Evolutionary conservation across 306 rosid genomes (phyloP).

Genomic region (Ziziphus jujuba): DNA sequence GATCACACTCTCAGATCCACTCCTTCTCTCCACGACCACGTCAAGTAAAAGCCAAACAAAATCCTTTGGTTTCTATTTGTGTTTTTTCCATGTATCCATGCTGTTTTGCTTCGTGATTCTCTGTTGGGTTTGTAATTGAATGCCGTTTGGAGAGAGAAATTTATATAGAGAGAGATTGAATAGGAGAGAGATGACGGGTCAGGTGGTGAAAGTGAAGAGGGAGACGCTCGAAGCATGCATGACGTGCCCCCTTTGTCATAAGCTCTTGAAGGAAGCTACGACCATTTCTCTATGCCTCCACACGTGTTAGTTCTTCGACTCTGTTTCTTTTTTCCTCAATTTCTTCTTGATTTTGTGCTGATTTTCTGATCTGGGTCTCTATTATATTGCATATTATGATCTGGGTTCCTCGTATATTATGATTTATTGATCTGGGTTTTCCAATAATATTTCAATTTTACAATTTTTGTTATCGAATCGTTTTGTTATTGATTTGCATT

Average conservation of each 20-base stretch:
- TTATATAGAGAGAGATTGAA: background rate
- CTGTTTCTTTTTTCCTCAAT: conserved; percentile 9
- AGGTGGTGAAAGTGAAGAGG: conserved; percentile 66
- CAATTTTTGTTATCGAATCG: background rate
- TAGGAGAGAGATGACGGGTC: conserved; percentile 41
- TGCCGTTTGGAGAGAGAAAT: conserved; percentile 23
- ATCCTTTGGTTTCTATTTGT: background rate
- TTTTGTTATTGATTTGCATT: conserved; percentile 23
- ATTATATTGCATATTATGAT: conserved; percentile 13
- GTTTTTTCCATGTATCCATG: background rate
- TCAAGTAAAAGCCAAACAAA: conserved; percentile 9
- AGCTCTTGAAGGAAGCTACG: conserved; percentile 76
- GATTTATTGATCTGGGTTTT: conserved; percentile 24
- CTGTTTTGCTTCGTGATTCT: conserved; percentile 1
- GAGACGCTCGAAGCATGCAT: conserved; percentile 72
- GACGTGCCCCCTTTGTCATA: conserved; percentile 93
- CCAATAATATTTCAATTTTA: background rate
- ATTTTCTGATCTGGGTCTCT: conserved; percentile 35
- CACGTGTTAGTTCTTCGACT: conserved; percentile 54
- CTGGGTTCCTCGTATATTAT: conserved; percentile 15
- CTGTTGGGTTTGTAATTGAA: conserved; percentile 23
- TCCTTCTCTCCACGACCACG: conserved; percentile 9
- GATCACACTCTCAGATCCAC: conserved; percentile 53
- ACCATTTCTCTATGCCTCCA: conserved; percentile 95
- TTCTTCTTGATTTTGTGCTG: background rate